Evolutionary conservation across 352 stramenopile genomes (phyloP).

Genomic region (Pythium rishiriense): DNA sequence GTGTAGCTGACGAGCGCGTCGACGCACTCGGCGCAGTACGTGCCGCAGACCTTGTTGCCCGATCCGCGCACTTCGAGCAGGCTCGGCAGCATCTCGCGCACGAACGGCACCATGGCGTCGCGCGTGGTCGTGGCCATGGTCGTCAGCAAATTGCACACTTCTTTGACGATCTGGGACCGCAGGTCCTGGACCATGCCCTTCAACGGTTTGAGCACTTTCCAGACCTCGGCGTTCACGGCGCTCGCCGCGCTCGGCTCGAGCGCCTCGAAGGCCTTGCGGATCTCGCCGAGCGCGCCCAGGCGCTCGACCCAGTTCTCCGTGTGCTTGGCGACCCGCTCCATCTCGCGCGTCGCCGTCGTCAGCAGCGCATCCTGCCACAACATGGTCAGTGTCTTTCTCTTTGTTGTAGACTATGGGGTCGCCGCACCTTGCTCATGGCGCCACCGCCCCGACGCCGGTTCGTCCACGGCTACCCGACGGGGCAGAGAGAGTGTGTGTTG

Average conservation of each 20-base stretch:
- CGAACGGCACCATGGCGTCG: slow-evolving; percentile 77
- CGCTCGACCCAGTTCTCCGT: slow-evolving; percentile 85
- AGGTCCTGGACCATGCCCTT: slow-evolving; percentile 77
- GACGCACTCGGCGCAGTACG: slow-evolving; percentile 80
- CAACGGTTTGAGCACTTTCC: slow-evolving; percentile 73
- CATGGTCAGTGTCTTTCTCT: not conserved
- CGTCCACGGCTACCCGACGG: not conserved
- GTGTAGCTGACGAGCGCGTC: slow-evolving; percentile 64
- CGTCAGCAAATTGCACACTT: slow-evolving; percentile 65
- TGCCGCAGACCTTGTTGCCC: slow-evolving; percentile 81
- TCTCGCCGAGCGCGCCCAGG: slow-evolving; percentile 57
- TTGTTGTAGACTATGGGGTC: not conserved
- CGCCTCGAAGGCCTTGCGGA: slow-evolving; percentile 66
- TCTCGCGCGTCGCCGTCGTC: slow-evolving; percentile 49
- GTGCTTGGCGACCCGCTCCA: slow-evolving; percentile 78
- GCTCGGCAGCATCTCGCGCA: slow-evolving; percentile 68
- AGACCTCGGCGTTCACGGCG: slow-evolving; percentile 57
- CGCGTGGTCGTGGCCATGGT: slow-evolving; percentile 63
- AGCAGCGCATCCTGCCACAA: slow-evolving; percentile 18
- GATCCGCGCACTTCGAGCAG: slow-evolving; percentile 80
- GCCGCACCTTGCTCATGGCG: slow-evolving; percentile 21
- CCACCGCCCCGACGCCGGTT: not conserved
- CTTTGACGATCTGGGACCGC: slow-evolving; percentile 86
- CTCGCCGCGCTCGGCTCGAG: slow-evolving; percentile 42
- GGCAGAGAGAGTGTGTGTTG: slow-evolving; percentile 1